phyloP scores from a whole-genome alignment of 352 stramenopile species.

The Globisporangium heterothallicum region DNA sequence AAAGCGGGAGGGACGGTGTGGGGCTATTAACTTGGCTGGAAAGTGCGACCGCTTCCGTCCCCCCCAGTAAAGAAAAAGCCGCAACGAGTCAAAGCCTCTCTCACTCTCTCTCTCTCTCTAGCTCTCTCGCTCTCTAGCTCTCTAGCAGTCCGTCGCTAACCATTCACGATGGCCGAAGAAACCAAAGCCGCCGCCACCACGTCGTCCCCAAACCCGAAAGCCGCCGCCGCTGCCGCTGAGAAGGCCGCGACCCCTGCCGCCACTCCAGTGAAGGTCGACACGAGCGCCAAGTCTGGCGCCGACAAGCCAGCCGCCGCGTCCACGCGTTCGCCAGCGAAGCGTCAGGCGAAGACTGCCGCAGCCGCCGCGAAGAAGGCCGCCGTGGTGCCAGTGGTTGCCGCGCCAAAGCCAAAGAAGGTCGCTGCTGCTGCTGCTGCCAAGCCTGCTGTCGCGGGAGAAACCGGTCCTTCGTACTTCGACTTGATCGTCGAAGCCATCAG shows the following conservation, averaged over 20 bases:
- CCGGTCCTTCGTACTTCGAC: constrained; percentile 81
- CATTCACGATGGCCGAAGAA: constrained; percentile 15
- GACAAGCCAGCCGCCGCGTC: constrained; percentile 15
- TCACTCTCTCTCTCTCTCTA: not conserved
- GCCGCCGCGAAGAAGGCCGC: constrained; percentile 26
- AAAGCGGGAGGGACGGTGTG: not conserved
- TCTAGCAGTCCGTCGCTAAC: not conserved
- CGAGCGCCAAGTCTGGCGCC: constrained; percentile 15
- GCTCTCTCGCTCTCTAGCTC: not conserved
- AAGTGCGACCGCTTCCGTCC: not conserved
- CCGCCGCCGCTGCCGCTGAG: constrained; percentile 7
- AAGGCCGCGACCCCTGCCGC: constrained; percentile 42
- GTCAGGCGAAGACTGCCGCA: constrained; percentile 65
- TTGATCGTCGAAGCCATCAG: constrained; percentile 88
- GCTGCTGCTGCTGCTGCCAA: constrained; percentile 9
- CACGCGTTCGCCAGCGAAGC: constrained; percentile 36
- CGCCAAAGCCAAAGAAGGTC: constrained; percentile 29
- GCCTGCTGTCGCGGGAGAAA: constrained; percentile 30
- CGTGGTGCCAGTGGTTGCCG: constrained; percentile 10
- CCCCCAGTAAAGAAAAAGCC: constrained; percentile 22
- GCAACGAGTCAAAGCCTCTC: constrained; percentile 11
- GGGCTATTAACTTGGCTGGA: not conserved
- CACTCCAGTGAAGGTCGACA: constrained; percentile 18
- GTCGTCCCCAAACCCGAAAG: not conserved
- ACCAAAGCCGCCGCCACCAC: constrained; percentile 15